Evolutionary conservation across 495 filamentous ascomycete genomes (phyloP).

Genomic region (Aspergillus ellipticus): DNA sequence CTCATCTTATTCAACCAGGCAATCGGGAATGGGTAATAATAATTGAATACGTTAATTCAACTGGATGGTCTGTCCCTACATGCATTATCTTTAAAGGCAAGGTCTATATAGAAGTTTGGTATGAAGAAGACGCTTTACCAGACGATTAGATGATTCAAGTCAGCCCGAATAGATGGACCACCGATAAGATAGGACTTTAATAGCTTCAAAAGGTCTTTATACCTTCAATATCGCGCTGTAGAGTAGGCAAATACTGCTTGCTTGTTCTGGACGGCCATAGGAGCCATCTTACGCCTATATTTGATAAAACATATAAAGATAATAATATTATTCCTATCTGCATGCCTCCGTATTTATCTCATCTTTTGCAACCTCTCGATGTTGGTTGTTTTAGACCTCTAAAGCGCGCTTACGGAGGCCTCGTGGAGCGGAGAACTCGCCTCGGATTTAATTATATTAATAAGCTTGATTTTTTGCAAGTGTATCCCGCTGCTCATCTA

Average conservation of each 20-base stretch:
- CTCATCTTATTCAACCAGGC: constrained; percentile 23
- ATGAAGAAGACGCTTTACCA: constrained; percentile 21
- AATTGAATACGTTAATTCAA: constrained; percentile 27
- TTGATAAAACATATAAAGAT: too few species aligned
- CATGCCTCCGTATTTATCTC: too few species aligned
- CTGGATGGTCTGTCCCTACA: constrained; percentile 20
- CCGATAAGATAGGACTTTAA: constrained; percentile 19
- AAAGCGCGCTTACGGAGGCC: too few species aligned
- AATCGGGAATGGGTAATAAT: constrained; percentile 36
- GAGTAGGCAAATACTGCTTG: constrained; percentile 16
- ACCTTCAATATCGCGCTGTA: constrained; percentile 4
- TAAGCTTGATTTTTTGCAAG: too few species aligned
- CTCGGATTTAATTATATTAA: too few species aligned
- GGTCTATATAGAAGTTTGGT: constrained; percentile 23
- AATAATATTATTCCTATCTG: too few species aligned
- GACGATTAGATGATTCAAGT: constrained; percentile 23
- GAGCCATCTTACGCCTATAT: too few species aligned
- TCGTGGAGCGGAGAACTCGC: too few species aligned
- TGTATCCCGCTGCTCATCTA: too few species aligned
- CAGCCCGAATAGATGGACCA: constrained; percentile 31
- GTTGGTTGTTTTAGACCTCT: too few species aligned
- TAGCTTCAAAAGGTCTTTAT: constrained; percentile 19
- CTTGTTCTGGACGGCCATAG: constrained; percentile 29
- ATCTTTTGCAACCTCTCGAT: too few species aligned
- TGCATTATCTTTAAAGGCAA: constrained; percentile 34